Evolutionary conservation across 2,329 filamentous ascomycete species (phyloP).

Genomic region (Pyrenophora tritici-repentis): DNA sequence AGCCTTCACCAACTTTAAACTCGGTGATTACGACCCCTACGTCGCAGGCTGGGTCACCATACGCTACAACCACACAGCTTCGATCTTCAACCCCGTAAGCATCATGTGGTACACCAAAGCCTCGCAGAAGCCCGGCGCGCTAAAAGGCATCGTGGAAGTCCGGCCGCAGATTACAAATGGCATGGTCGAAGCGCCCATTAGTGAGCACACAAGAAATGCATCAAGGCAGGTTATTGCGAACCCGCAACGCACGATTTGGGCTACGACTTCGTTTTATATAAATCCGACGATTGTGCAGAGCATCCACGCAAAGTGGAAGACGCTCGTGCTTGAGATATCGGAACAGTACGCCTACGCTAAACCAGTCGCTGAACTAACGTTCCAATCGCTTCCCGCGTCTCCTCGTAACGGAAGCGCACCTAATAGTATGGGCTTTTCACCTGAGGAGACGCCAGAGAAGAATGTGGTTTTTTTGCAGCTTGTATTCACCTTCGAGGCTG

Average conservation of each 20-base stretch:
- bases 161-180: constrained; percentile 23
- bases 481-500: constrained; percentile 28
- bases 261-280: constrained; percentile 30
- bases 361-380: constrained; percentile 22
- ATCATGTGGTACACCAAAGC: constrained; percentile 35
- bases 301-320: constrained; percentile 28
- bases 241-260: constrained; percentile 28
- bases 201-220: constrained; percentile 29
- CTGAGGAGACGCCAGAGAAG: constrained; percentile 19
- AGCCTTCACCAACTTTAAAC: constrained; percentile 30
- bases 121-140: constrained; percentile 19
- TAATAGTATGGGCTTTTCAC: constrained; percentile 27
- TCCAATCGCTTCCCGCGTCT: constrained; percentile 27
- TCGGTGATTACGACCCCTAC: constrained; percentile 25
- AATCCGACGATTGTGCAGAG: constrained; percentile 22
- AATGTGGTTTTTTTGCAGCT: constrained; percentile 27
- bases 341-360: constrained; percentile 20
- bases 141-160: constrained; percentile 20
- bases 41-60: constrained; percentile 33
- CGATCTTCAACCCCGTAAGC: constrained; percentile 19
- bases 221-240: constrained; percentile 19
- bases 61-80: constrained; percentile 26
- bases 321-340: constrained; percentile 18
- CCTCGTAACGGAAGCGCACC: constrained; percentile 17
- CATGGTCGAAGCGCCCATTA: constrained; percentile 20